These are phyloP conservation scores for Ogataea ramenticola DNA, from an alignment of 805 yeast species.

Conservation along the genomic window DNA sequence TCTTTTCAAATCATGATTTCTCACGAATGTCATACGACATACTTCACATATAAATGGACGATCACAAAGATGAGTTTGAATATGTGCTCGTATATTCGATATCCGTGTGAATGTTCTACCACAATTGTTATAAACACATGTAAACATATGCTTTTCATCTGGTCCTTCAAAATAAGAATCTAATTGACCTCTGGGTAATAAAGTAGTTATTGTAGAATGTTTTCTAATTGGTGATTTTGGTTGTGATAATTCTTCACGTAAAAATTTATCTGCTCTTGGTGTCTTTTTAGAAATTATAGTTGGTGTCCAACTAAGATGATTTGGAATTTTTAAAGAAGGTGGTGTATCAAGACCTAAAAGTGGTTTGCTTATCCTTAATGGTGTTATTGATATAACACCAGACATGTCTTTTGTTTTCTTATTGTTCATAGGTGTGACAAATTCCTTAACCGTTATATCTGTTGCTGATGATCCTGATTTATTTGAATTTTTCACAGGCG, in stretches of 20 bases:
- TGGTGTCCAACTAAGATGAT: slow-evolving; percentile 27
- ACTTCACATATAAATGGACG: slow-evolving; percentile 78
- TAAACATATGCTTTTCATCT: slow-evolving; percentile 58
- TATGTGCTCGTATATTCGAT: slow-evolving; percentile 90
- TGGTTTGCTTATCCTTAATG: slow-evolving; percentile 19
- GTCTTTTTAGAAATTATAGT: slow-evolving; percentile 26
- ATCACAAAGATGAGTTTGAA: slow-evolving; percentile 93
- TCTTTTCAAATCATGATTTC: slow-evolving; percentile 90
- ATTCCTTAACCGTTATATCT: not conserved
- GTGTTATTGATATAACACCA: slow-evolving; percentile 12
- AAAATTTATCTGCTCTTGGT: slow-evolving; percentile 20
- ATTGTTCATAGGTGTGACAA: not conserved
- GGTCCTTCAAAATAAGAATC: slow-evolving; percentile 82
- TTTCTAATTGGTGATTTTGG: slow-evolving; percentile 36
- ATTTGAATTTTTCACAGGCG: no score
- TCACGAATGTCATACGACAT: slow-evolving; percentile 82
- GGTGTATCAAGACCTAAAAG: slow-evolving; percentile 20
- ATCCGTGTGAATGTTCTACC: slow-evolving; percentile 80
- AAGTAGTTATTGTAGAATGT: slow-evolving; percentile 49
- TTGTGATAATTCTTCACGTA: slow-evolving; percentile 25
- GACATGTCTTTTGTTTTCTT: not conserved
- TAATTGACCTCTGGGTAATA: slow-evolving; percentile 83
- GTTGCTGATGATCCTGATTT: not conserved
- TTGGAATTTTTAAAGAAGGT: slow-evolving; percentile 20
- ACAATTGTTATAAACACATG: slow-evolving; percentile 73